Evolutionary conservation across 2,329 filamentous ascomycete species (phyloP), one percentile per base, ranked within the genome.

Genomic region (Ceratocystis variospora): DNA sequence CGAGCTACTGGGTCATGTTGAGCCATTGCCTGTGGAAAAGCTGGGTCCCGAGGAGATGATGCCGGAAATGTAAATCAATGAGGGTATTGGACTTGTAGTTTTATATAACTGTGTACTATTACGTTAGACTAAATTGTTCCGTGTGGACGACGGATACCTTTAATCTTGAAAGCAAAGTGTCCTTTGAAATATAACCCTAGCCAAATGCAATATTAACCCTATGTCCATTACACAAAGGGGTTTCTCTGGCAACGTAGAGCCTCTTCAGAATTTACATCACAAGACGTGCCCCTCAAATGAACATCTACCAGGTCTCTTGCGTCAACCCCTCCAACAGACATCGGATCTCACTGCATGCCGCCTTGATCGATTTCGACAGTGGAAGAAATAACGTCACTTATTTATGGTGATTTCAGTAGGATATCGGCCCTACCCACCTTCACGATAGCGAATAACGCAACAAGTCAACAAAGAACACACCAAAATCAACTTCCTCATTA

Each of bases 1-100:
- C 15, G 67, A 68, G 50, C 45, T 68, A 28, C 53, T 68, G 45
- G 67, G 67, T 2, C 59, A 64, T 17, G 61, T 33, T 44, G 67
- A 68, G 64, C 31, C 61, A 44, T 22, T 68, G 17, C 44, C 25
- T 28, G 67, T 61, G n/a, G 61, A 68, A 48, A 66, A 66, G 64
- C 55, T 68, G 41, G 64, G 55, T 17, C 61, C 61, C 15, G 67
- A 64, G 19, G 44, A 66, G 17, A 63, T 68, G 61, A 61, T 68
- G 67, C 67, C 67, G 22, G 37, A 55, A 10, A 67, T 67, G 62
- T 67, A 62, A 65, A 53, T 37, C 55, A 46, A 48, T 25, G 45
- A 45, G 31, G 19, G 48, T 10, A 25, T 28, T 53, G 3, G 25
- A 15, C 37, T 53, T 53, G 22, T 53, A 53, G 62, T 19, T 28